A percentile compares a stretch with the other conserved stretches of the same genome.
phyloP scores from a whole-genome alignment of 768 basidiomycete genomes.

The Calvatia gigantea region DNA sequence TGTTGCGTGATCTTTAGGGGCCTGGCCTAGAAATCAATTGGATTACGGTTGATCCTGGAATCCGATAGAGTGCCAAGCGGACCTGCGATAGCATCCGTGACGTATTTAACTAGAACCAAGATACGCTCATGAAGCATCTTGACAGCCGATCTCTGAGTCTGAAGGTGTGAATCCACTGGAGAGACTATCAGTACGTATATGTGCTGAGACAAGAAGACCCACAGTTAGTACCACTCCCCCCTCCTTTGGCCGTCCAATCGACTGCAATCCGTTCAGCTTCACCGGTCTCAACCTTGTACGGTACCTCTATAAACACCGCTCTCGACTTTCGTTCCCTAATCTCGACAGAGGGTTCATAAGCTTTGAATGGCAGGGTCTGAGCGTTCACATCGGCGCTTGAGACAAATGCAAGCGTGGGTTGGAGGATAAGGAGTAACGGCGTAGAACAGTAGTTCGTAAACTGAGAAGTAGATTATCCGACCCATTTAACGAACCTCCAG shows the following conservation, averaged over 20 bases:
- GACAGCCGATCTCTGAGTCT: slow-evolving; percentile 90
- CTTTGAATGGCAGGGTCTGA: slow-evolving; percentile 83
- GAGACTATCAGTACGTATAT: slow-evolving; percentile 5
- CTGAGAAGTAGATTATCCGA: slow-evolving; percentile 32
- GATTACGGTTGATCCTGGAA: not conserved
- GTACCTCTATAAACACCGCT: slow-evolving; percentile 78
- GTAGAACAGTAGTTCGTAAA: slow-evolving; percentile 84
- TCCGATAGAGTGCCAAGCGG: slow-evolving; percentile 16
- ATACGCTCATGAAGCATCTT: slow-evolving; percentile 97
- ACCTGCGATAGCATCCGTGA: slow-evolving; percentile 75
- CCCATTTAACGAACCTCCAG: not conserved
- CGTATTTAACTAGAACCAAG: slow-evolving; percentile 80
- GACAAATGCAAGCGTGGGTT: slow-evolving; percentile 46
- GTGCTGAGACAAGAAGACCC: slow-evolving; percentile 26
- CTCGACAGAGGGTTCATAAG: slow-evolving; percentile 91
- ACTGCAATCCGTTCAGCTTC: slow-evolving; percentile 99
- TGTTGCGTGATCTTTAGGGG: slow-evolving; percentile 73
- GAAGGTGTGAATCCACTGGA: slow-evolving; percentile 85
- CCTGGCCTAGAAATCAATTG: slow-evolving; percentile 46
- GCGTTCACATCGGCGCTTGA: slow-evolving; percentile 51
- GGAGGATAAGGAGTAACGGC: slow-evolving; percentile 80
- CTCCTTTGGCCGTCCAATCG: slow-evolving; percentile 88
- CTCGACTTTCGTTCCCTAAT: slow-evolving; percentile 75
- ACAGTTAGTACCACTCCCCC: slow-evolving; percentile 80
- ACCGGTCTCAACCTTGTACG: slow-evolving; percentile 91